Evolutionary conservation across 495 filamentous ascomycete genomes (phyloP), one percentile per base, ranked within the genome.

Genomic region (Polyplosphaeria fusca): DNA sequence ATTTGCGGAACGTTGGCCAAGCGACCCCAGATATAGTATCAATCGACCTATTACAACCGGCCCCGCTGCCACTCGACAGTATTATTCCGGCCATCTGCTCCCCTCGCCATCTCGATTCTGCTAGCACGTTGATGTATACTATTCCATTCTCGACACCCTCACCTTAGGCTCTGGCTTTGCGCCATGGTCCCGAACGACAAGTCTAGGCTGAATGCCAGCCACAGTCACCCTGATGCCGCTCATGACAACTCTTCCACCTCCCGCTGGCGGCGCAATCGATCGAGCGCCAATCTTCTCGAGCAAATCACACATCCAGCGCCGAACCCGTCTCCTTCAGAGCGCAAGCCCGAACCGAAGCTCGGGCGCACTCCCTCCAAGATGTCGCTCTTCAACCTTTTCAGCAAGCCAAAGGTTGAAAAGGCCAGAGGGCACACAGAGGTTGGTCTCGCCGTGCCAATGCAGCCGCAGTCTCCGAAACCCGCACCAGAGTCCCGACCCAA

Each of bases 301-400:
- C 59, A 49, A 47, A 32, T 48, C 1, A 25, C 42, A 19, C 52
- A 58, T 42, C 7, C 30, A 35, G 45, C 47, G 28, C 25, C 38
- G n/a, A n/a, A 42, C 26, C 16, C n/a, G 39, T 18, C 45, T n/a
- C 49, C 53, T 12, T 20, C 46, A 0, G 27, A 38, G n/a, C 44
- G 35, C n/a, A 58, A 58, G 47, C 37, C 57, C 27, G 19, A 38
- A 24, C 47, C 60, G 12, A 66, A 52, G 48, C 45, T 67, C 18
- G 61, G 64, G 35, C 63, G 52, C 28, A 50, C 63, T 0, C 43
- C 60, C 4, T 70, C 69, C 5, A 73, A 68, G 56, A 69, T 74
- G 63, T 74, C 72, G 19, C 57, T 74, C 5, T 74, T 72, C 56
- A 64, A 61, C 30, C 63, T 74, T 28, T 74, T 74, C 65, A 71